Evolutionary conservation across 495 filamentous ascomycete genomes (phyloP).

Genomic region (Aspergillus heteromorphus): DNA sequence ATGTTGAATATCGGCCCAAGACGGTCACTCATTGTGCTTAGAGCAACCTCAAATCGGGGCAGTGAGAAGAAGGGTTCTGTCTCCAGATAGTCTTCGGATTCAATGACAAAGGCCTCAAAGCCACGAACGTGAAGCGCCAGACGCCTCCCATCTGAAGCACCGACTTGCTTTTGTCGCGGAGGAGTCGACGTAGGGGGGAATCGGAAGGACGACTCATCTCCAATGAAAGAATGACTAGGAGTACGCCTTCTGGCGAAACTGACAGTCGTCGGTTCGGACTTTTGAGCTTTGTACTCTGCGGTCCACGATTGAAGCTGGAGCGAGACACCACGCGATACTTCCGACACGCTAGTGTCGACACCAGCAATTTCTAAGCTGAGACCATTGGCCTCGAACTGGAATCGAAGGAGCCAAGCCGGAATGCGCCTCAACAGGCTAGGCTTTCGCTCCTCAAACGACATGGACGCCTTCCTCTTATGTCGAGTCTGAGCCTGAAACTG

Average conservation of each 20-base stretch:
- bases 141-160: slow-evolving; percentile 75
- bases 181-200: slow-evolving; percentile 58
- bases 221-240: slow-evolving; percentile 49
- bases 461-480: slow-evolving; percentile 53
- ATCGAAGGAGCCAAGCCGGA: slow-evolving; percentile 78
- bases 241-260: slow-evolving; percentile 52
- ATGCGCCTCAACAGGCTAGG: slow-evolving; percentile 70
- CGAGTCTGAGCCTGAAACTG: slow-evolving; percentile 65
- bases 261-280: slow-evolving; percentile 57
- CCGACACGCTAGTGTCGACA: slow-evolving; percentile 73
- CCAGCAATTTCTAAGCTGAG: slow-evolving; percentile 89
- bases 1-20: slow-evolving; percentile 85
- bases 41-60: slow-evolving; percentile 78
- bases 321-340: slow-evolving; percentile 70
- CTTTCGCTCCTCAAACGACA: slow-evolving; percentile 42
- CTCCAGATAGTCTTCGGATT: slow-evolving; percentile 78
- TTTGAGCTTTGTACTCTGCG: slow-evolving; percentile 83
- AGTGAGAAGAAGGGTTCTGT: slow-evolving; percentile 80
- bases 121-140: slow-evolving; percentile 74
- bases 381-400: slow-evolving; percentile 79
- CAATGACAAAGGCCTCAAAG: slow-evolving; percentile 83
- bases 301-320: slow-evolving; percentile 87
- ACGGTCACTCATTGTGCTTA: slow-evolving; percentile 77
- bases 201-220: slow-evolving; percentile 45
- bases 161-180: slow-evolving; percentile 49